Evolutionary conservation across 352 stramenopile species (phyloP).

Genomic region (Plasmopara halstedii): DNA sequence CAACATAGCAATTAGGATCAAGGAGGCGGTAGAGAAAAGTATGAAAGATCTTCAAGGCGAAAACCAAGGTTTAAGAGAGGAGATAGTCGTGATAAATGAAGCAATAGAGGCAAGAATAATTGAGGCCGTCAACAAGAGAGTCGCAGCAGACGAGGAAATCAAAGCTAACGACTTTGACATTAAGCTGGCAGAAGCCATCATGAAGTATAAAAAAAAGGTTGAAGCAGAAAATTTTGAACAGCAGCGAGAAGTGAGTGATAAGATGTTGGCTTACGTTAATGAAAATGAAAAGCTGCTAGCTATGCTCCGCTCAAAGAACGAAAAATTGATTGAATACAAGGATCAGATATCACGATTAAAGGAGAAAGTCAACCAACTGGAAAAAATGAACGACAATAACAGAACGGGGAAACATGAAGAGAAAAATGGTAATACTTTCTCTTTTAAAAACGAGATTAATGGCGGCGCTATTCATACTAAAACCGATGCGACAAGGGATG

Average conservation of each 20-base stretch:
- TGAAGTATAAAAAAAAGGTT: conserved; percentile 27
- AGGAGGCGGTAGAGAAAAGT: conserved; percentile 6
- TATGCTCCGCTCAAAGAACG: conserved; percentile 11
- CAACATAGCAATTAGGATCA: conserved; percentile 9
- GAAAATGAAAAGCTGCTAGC: conserved; percentile 20
- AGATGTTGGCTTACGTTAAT: conserved; percentile 23
- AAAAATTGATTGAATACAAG: conserved; percentile 16
- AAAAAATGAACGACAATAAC: not conserved
- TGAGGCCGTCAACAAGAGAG: conserved; percentile 12
- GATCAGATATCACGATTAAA: conserved; percentile 16
- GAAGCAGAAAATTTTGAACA: conserved; percentile 27
- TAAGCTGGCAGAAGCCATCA: conserved; percentile 22
- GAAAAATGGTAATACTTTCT: conserved; percentile 13
- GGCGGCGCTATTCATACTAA: conserved; percentile 3
- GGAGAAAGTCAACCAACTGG: conserved; percentile 12
- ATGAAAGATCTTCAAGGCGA: conserved; percentile 4
- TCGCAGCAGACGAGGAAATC: conserved; percentile 6
- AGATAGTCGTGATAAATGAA: conserved; percentile 15
- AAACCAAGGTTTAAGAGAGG: conserved; percentile 9
- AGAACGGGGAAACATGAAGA: no score
- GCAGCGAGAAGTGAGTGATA: conserved; percentile 27
- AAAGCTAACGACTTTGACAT: conserved; percentile 11
- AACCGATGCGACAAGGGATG: conserved; percentile 18
- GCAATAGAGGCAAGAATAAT: conserved; percentile 9
- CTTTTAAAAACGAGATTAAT: conserved; percentile 10